phyloP scores from a whole-genome alignment of 495 filamentous ascomycete species.

The Trypethelium eluteriae region DNA sequence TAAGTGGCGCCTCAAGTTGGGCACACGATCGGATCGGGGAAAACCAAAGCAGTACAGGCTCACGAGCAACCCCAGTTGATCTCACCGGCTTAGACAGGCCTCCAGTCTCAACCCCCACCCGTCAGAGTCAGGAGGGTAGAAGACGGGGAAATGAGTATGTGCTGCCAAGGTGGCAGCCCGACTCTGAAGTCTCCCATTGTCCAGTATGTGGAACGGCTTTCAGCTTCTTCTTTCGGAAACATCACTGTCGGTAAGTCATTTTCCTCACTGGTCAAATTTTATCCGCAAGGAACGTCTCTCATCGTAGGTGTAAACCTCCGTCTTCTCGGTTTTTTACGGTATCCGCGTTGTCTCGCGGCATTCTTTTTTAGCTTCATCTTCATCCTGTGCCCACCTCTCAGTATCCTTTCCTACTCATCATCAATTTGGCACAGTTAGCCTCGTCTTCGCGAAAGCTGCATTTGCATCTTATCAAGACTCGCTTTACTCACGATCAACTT shows the following conservation, averaged over 20 bases:
- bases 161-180: slow-evolving; percentile 78
- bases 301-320: too few relatives aligned
- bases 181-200: slow-evolving; percentile 66
- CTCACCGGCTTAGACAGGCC: not conserved
- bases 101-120: not conserved
- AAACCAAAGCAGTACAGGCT: not conserved
- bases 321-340: too few relatives aligned
- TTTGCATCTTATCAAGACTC: not conserved
- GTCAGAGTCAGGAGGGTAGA: not conserved
- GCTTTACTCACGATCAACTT: not conserved
- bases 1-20: not conserved
- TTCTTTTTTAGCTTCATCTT: too few relatives aligned
- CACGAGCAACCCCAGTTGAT: not conserved
- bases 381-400: too few relatives aligned
- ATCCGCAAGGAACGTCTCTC: too few relatives aligned
- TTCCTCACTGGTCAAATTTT: too few relatives aligned
- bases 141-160: slow-evolving; percentile 31
- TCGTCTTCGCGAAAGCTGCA: not conserved
- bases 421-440: too few relatives aligned
- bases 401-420: not conserved
- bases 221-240: slow-evolving; percentile 80
- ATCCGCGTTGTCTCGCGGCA: too few relatives aligned
- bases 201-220: slow-evolving; percentile 74
- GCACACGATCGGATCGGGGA: not conserved
- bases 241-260: slow-evolving; percentile 67